Conservation (phyloP, 768 basidiomycete genomes). For the Podaxis mareebaensis region DNA sequence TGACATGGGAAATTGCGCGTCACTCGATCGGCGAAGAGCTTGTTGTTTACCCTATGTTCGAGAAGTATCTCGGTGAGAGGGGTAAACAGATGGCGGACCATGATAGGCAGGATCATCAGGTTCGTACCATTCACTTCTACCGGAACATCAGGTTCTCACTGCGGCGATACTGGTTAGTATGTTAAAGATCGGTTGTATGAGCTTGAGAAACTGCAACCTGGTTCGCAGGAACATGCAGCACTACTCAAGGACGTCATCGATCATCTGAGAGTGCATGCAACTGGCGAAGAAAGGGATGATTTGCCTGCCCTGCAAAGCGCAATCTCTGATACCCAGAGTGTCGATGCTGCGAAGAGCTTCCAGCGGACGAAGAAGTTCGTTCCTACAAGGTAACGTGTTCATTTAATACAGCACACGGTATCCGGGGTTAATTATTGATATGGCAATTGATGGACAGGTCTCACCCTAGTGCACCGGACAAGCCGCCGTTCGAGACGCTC, state of each 20-base stretch:
- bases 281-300: slow-evolving; percentile 57
- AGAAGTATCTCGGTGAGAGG: slow-evolving; percentile 51
- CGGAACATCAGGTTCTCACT: not conserved
- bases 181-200: slow-evolving; percentile 42
- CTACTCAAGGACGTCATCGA: slow-evolving; percentile 46
- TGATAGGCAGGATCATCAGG: slow-evolving; percentile 60
- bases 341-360: slow-evolving; percentile 46
- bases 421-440: not conserved
- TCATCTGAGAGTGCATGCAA: slow-evolving; percentile 50
- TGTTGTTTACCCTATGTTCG: slow-evolving; percentile 63
- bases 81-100: slow-evolving; percentile 52
- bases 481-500: slow-evolving; percentile 61
- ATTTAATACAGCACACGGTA: not conserved
- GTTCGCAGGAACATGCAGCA: slow-evolving; percentile 40
- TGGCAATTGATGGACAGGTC: slow-evolving; percentile 30
- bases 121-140: slow-evolving; percentile 19
- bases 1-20: slow-evolving; percentile 61
- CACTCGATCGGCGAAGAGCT: slow-evolving; percentile 66
- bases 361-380: slow-evolving; percentile 59
- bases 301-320: slow-evolving; percentile 52
- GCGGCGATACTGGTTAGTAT: slow-evolving; percentile 19
- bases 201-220: slow-evolving; percentile 45
- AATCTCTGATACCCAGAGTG: slow-evolving; percentile 43
- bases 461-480: slow-evolving; percentile 53
- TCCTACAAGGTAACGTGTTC: slow-evolving; percentile 52